Base-by-base conservation (phyloP, 345 rosid species). In the Eutrema yunnanense region DNA sequence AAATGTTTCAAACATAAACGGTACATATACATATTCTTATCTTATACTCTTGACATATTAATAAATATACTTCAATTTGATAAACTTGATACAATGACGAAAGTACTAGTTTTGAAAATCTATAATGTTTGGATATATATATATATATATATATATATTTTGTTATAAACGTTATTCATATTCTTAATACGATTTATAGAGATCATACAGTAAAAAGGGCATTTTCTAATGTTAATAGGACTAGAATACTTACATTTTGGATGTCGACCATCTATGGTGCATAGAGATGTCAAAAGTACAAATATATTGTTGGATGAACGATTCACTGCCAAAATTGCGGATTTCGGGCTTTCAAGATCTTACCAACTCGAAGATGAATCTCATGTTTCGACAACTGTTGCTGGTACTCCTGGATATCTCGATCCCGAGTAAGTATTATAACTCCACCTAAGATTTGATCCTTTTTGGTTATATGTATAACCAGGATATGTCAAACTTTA, bases 271-370 rank as follows among this genome's bases (percentile, higher is more conserved):
- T 19, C 69, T 1, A 49, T 65, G 57, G 57, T 65, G 22, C 69
- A 65, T 34, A 65, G 69, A 34, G 69, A 65, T 49, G 57, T 65
- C 4, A 65, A 65, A 65, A 16, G 46, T 49, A 65, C 69, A 2
- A 65, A 65, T 49, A 65, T 65, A 34, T 75, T 83, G 41, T 50
- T 85, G 29, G 82, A 64, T n/a, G 73, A 83, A 2, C 0, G 1
- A 12, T 80, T 83, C 9, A 58, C 62, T 9, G 88, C 82, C 2
- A 87, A 85, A 47, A 66, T 73, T 47, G 70, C 76, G 0, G 78
- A 74, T 58, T 74, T 74, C 0, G 73, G 78, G 11, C 73, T 74
- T 58, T 74, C 73, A 30, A 66, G 78, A 19, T 65, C 78, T 19
- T 74, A 6, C 32, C 67, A 56, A 67, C 55, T 62, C 0, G 69